phyloP scores from a whole-genome alignment of 352 stramenopile genomes.

The Globisporangium cylindrosporum region DNA sequence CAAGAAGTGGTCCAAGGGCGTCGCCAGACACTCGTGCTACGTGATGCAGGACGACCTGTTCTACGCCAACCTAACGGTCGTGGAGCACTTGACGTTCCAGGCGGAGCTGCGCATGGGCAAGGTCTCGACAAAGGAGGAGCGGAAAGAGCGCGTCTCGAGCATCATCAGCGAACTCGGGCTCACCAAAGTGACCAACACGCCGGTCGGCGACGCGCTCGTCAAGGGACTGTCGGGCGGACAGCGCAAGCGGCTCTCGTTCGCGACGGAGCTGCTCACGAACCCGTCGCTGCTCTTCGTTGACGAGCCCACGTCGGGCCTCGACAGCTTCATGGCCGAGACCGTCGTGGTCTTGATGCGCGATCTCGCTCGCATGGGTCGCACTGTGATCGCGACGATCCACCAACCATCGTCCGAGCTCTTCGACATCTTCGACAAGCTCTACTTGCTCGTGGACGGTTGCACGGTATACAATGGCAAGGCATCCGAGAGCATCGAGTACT shows the following conservation, averaged over 20 bases:
- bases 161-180: slow-evolving; percentile 48
- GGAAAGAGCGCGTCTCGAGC: slow-evolving; percentile 22
- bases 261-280: slow-evolving; percentile 75
- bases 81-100: slow-evolving; percentile 83
- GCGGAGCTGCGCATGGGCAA: slow-evolving; percentile 62
- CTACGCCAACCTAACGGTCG: slow-evolving; percentile 75
- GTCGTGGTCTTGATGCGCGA: slow-evolving; percentile 38
- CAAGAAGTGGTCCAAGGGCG: slow-evolving; percentile 25
- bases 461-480: slow-evolving; percentile 38
- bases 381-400: slow-evolving; percentile 85
- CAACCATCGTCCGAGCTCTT: slow-evolving; percentile 59
- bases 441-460: slow-evolving; percentile 33
- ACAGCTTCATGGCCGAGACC: slow-evolving; percentile 40
- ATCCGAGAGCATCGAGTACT: slow-evolving; percentile 34
- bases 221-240: slow-evolving; percentile 70
- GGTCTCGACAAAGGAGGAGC: slow-evolving; percentile 18
- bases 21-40: slow-evolving; percentile 41
- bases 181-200: slow-evolving; percentile 38
- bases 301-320: slow-evolving; percentile 63
- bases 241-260: slow-evolving; percentile 75
- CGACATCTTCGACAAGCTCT: slow-evolving; percentile 36
- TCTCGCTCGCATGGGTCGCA: slow-evolving; percentile 71
- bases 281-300: slow-evolving; percentile 76
- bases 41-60: slow-evolving; percentile 89
- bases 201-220: slow-evolving; percentile 35